These are phyloP conservation scores for Pestalotiopsis sp. DNA, from an alignment of 2,329 filamentous ascomycete species.

Conservation along the genomic window DNA sequence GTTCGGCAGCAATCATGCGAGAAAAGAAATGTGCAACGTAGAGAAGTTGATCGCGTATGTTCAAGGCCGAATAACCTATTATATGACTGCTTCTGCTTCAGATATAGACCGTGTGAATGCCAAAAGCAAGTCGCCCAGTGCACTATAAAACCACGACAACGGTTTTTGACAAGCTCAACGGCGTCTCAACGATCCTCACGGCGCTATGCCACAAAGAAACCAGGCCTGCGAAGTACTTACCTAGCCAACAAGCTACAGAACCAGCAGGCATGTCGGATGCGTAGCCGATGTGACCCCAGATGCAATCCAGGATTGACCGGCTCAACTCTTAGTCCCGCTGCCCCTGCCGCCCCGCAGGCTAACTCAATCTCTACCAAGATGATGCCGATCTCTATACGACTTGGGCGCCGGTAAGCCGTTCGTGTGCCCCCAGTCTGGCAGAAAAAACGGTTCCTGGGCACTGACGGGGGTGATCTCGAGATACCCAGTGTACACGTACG, in stretches of 20 bases:
- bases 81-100: no score
- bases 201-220: constrained; percentile 1
- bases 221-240: no score
- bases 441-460: not conserved
- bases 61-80: no score
- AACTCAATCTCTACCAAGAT: constrained; percentile 6
- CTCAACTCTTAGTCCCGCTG: constrained; percentile 4
- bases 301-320: not conserved
- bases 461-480: not conserved
- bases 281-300: constrained; percentile 2
- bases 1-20: no score
- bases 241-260: no score
- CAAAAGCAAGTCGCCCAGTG: not conserved
- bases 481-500: not conserved
- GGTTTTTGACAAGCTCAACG: not conserved
- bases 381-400: constrained; percentile 6
- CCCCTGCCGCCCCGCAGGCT: not conserved
- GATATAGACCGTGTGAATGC: not conserved
- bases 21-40: no score
- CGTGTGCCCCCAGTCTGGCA: not conserved
- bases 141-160: not conserved
- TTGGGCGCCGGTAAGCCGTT: not conserved
- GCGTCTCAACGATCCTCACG: not conserved
- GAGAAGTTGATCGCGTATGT: no score
- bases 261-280: not conserved